Evolutionary conservation across 2,329 filamentous ascomycete species (phyloP), one percentile per base, ranked within the genome.

Genomic region (Colletotrichum gigasporum): DNA sequence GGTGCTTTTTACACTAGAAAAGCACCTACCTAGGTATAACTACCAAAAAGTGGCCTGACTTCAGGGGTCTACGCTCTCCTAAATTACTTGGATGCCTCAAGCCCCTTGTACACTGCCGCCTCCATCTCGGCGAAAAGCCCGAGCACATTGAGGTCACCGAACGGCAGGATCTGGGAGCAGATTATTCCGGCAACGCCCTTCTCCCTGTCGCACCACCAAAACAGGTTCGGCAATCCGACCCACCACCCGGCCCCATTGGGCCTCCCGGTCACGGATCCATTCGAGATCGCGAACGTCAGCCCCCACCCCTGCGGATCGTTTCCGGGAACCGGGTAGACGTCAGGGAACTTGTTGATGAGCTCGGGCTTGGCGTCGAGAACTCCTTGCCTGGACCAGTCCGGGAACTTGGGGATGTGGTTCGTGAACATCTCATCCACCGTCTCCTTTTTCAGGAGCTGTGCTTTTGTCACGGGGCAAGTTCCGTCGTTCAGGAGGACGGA

Each of bases 391-490:
- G 79, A 79, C 59, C 85, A 87, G 65, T 88, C 70, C 0, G 87
- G 86, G 48, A 84, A 80, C 1, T 82, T 64, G 0, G 84, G 80
- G 52, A 90, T 83, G 67, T 89, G 88, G 71, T 92, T 91, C 60
- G 78, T 79, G 73, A 88, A 91, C 86, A 92, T 90, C 30, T 84
- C 74, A 11, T 88, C 81, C 0, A 92, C 84, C 0, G 88, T 90
- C 28, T 82, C 77, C 14, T 82, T 78, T 18, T 80, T 76, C 6
- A 92, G 79, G 30, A 92, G 82, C 53, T 80, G 78, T 0, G 73
- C 72, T 1, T 84, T 83, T 0, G 87, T 91, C 0, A 69, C 79
- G 0, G 90, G 86, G 32, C 83, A 87, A 0, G 78, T 84, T 45
- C 90, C 90, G 65, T 89, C 78, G 71, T 92, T 92, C 24, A 92